Percentiles rank a stretch among this genome's conserved stretches.
Evolutionary conservation across 306 rosid species (phyloP).

Genomic region (Lupinus albus): DNA sequence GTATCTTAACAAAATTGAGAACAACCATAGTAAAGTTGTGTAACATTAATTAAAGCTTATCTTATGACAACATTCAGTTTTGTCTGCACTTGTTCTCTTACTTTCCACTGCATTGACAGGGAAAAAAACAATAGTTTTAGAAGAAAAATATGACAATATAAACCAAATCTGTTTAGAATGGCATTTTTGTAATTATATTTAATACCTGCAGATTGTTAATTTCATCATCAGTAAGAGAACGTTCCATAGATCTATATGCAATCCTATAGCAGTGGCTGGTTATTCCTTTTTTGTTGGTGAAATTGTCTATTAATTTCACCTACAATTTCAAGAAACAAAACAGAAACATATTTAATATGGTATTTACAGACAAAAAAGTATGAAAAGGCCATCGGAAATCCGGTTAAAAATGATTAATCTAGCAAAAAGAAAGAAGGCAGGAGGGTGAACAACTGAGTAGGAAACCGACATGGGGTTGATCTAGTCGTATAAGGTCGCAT

Average conservation of each 20-base stretch:
- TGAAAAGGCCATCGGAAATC: background rate
- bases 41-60: constrained; percentile 36
- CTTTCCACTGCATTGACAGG: constrained; percentile 57
- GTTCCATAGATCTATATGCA: constrained; percentile 92
- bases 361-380: background rate
- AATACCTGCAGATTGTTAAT: constrained; percentile 68
- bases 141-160: constrained; percentile 6
- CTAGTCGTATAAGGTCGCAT: no score
- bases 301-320: constrained; percentile 92
- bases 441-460: background rate
- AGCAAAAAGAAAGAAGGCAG: no score
- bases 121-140: background rate
- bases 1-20: constrained; percentile 40
- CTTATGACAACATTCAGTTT: constrained; percentile 55
- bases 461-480: background rate
- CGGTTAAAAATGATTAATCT: background rate
- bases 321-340: constrained; percentile 45
- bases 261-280: constrained; percentile 98
- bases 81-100: constrained; percentile 56
- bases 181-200: constrained; percentile 15
- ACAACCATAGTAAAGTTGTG: constrained; percentile 17
- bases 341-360: constrained; percentile 11
- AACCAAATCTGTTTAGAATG: no score
- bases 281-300: constrained; percentile 96
- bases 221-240: constrained; percentile 94